phyloP scores from a whole-genome alignment of 371 early-diverging fungal species.

The Mucor piriformis region DNA sequence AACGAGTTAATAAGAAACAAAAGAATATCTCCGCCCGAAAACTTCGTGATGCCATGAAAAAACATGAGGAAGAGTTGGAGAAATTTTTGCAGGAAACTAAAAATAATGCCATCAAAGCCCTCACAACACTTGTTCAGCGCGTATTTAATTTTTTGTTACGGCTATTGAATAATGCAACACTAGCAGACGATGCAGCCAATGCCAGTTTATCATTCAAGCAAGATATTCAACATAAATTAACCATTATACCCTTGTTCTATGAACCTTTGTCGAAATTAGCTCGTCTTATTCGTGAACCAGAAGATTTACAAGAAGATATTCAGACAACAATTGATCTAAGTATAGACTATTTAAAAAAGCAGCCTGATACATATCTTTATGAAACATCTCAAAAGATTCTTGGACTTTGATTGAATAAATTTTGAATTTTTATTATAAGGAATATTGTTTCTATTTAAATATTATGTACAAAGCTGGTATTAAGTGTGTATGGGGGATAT shows the following conservation, averaged over 20 bases:
- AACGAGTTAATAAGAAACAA: slow-evolving; percentile 1
- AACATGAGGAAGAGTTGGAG: slow-evolving; percentile 24
- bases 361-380: slow-evolving; percentile 4
- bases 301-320: slow-evolving; percentile 27
- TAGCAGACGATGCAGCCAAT: not conserved
- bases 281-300: slow-evolving; percentile 12
- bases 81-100: slow-evolving; percentile 11
- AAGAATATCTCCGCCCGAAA: not conserved
- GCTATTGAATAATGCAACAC: slow-evolving; percentile 10
- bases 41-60: not conserved
- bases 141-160: slow-evolving; percentile 24
- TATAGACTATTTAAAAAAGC: slow-evolving; percentile 11
- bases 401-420: not conserved
- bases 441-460: not conserved
- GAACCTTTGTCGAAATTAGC: slow-evolving; percentile 26
- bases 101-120: slow-evolving; percentile 15
- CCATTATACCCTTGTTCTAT: slow-evolving; percentile 24
- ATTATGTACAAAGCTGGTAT: slow-evolving; percentile 1
- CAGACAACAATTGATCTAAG: slow-evolving; percentile 21
- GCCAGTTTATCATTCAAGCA: slow-evolving; percentile 10
- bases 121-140: slow-evolving; percentile 24
- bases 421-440: not conserved
- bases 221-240: slow-evolving; percentile 19
- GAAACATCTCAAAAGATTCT: slow-evolving; percentile 9
- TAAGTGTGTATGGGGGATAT: not conserved